Conservation (phyloP, 2,329 filamentous ascomycete genomes). For the Purpureocillium lavendulum region DNA sequence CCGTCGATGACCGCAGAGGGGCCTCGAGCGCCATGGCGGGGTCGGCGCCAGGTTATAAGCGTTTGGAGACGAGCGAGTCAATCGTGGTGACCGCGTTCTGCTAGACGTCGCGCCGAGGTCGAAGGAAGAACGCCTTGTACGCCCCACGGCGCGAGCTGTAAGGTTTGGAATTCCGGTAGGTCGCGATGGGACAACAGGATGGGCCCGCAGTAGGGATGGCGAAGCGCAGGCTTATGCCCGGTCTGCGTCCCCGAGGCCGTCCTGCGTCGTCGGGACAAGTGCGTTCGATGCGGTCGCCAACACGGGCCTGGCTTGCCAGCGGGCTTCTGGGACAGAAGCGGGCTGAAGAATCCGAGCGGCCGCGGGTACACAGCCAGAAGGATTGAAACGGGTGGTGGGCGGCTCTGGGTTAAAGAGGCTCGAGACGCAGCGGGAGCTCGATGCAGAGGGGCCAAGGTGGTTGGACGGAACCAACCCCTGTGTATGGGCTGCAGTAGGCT, state of each 20-base stretch:
- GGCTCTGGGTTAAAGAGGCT: constrained; percentile 21
- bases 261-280: constrained; percentile 3
- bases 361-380: constrained; percentile 8
- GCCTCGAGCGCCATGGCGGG: constrained; percentile 33
- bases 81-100: no score
- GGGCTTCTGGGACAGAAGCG: constrained; percentile 14
- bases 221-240: constrained; percentile 1
- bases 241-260: constrained; percentile 1
- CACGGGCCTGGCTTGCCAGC: constrained; percentile 12
- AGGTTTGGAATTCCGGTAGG: constrained; percentile 2
- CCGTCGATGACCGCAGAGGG: constrained; percentile 54
- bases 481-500: constrained; percentile 6
- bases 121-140: constrained; percentile 15
- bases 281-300: constrained; percentile 11
- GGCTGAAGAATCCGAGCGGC: constrained; percentile 10
- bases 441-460: constrained; percentile 6
- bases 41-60: constrained; percentile 3
- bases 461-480: constrained; percentile 5
- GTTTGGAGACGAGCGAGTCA: background rate
- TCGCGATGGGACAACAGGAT: background rate
- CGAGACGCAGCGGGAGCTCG: constrained; percentile 13
- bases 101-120: background rate
- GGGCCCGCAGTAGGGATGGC: no score
- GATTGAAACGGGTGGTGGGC: constrained; percentile 16
- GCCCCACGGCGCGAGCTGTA: constrained; percentile 6